Percentiles rank a stretch among this genome's conserved stretches.
Evolutionary conservation across 2,329 filamentous ascomycete genomes (phyloP).

Genomic region (Berkeleyomyces rouxiae): DNA sequence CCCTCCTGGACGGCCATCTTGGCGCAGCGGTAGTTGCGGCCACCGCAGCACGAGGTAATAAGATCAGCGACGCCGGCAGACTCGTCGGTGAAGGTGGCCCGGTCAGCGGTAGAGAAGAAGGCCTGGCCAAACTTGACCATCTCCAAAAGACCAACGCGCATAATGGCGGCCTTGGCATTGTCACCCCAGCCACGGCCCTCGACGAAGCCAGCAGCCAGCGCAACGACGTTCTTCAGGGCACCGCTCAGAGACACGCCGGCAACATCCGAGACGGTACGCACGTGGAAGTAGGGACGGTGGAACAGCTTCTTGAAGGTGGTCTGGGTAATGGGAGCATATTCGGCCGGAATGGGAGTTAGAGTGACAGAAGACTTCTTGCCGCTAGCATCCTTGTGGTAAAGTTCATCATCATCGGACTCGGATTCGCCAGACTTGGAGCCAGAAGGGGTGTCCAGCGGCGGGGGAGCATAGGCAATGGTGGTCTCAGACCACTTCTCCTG

Average conservation of each 20-base stretch:
- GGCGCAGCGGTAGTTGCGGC: constrained; percentile 86
- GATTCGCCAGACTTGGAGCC: constrained; percentile 48
- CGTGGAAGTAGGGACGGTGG: constrained; percentile 94
- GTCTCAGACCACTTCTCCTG: constrained; percentile 95
- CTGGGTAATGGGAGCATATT: constrained; percentile 79
- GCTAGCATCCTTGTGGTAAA: constrained; percentile 52
- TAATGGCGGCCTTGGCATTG: constrained; percentile 96
- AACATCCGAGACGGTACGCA: constrained; percentile 86
- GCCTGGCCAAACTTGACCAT: constrained; percentile 92
- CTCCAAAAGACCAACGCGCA: constrained; percentile 88
- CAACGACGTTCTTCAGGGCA: constrained; percentile 93
- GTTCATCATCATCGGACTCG: constrained; percentile 30
- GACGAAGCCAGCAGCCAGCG: constrained; percentile 84
- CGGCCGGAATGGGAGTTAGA: constrained; percentile 58
- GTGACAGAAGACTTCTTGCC: constrained; percentile 51
- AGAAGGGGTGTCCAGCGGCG: constrained; percentile 56
- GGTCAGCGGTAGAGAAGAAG: constrained; percentile 76
- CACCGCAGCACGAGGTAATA: constrained; percentile 83
- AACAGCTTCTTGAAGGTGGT: constrained; percentile 70
- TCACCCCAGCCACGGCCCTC: constrained; percentile 94
- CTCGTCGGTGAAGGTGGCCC: constrained; percentile 88
- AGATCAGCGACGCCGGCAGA: constrained; percentile 89
- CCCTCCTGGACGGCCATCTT: constrained; percentile 71
- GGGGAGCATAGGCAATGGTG: constrained; percentile 90
- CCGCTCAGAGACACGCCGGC: constrained; percentile 89